Evolutionary conservation across 768 basidiomycete genomes (phyloP), one percentile per base, ranked within the genome.

Genomic region (Kwoniella mangroviensis): DNA sequence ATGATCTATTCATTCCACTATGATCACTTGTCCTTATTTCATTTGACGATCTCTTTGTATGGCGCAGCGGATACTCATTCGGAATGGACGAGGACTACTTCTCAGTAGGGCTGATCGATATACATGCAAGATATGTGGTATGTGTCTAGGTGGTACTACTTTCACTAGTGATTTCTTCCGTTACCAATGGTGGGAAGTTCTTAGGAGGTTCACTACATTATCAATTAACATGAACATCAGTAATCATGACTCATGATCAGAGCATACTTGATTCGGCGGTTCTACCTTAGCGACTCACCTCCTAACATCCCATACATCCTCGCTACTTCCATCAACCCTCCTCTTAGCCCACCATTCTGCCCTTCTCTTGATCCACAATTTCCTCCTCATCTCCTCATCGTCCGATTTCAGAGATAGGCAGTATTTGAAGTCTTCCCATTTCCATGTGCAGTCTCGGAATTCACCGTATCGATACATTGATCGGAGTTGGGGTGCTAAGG

Each of bases 261-360:
- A n/a, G n/a, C n/a, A n/a, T n/a, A n/a, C n/a, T n/a, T n/a, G n/a
- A n/a, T n/a, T n/a, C n/a, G 43, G 43, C 21, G 4, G 3, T 55
- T 22, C 24, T 6, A 45, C 41, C 49, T 2, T 19, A 53, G 9
- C 26, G 34, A 86, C 90, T 78, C 82, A 96, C 95, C 85, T 88
- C 83, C 95, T 85, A 28, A 92, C 86, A 68, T 92, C 90, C 96
- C 96, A 99, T 2, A 99, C 89, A 80, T 95, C 93, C 84, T 98
- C 96, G 75, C 93, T 95, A 83, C 93, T 94, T 82, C 88, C 89
- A 21, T 84, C 86, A 10, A 92, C 79, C 63, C 96, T 85, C 63
- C 91, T 85, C 42, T 86, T 84, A 4, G 95, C 93, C 96, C 94
- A 97, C 94, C 94, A 95, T 81, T 95, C 93, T 2, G 96, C 96